Conservation (phyloP, 345 rosid genomes). For the Acer negundo region DNA sequence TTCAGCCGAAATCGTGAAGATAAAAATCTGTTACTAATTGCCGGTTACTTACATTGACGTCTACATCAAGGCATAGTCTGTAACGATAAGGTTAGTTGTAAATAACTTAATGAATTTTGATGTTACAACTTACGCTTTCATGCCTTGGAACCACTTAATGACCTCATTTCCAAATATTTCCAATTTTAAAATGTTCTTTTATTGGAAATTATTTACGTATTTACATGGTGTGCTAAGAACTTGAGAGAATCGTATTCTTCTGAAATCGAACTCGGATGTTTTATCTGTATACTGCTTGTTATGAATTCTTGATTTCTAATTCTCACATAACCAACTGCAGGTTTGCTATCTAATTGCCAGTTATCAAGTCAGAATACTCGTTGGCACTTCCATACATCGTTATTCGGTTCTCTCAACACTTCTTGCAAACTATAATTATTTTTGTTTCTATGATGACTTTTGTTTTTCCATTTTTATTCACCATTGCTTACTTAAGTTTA, state of each 20-base stretch:
- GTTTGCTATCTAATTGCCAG: not conserved
- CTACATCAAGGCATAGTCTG: not conserved
- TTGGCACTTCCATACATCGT: not conserved
- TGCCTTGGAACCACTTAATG: not conserved
- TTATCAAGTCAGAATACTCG: not conserved
- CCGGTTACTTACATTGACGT: slow-evolving; percentile 11
- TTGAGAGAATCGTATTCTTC: not conserved
- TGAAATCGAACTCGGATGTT: not conserved
- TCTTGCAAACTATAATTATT: not conserved
- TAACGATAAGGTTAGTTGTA: slow-evolving; percentile 21
- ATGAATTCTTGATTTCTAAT: slow-evolving; percentile 5
- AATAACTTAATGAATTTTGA: not conserved
- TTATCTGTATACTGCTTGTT: not conserved
- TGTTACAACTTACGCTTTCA: not conserved
- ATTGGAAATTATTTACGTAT: not conserved
- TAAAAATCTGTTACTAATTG: slow-evolving; percentile 4
- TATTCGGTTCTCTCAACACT: not conserved
- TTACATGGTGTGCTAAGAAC: not conserved
- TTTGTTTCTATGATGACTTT: not conserved
- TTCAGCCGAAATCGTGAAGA: not conserved
- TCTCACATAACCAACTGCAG: not conserved
- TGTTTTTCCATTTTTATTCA: not conserved
- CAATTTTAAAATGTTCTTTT: not conserved
- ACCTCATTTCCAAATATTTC: not conserved
- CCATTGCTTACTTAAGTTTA: slow-evolving; percentile 2